These are phyloP conservation scores for Pichia inconspicua DNA, from an alignment of 1,139 yeast genomes.

Conservation along the genomic window DNA sequence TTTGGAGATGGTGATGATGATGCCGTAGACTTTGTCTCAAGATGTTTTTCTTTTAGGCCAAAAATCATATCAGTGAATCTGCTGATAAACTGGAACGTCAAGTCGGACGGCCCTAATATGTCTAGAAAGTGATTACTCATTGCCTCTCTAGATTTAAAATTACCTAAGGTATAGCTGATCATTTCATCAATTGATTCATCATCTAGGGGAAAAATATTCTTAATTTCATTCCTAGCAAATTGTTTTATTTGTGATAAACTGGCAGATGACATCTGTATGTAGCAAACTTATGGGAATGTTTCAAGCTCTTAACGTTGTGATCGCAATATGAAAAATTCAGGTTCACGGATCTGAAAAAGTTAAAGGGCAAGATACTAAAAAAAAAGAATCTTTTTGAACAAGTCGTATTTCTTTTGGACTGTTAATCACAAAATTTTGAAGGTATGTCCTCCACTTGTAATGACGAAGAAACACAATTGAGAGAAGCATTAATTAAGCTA, in stretches of 20 bases:
- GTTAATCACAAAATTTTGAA: neutral
- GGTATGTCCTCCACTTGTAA: slow-evolving; percentile 6
- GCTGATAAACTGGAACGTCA: slow-evolving; percentile 34
- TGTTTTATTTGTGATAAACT: slow-evolving; percentile 25
- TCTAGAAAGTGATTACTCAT: slow-evolving; percentile 43
- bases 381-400: no score
- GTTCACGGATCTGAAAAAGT: no score
- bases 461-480: slow-evolving; percentile 15
- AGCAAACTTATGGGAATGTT: neutral
- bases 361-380: no score
- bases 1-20: neutral
- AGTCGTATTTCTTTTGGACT: neutral
- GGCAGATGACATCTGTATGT: slow-evolving; percentile 16
- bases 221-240: slow-evolving; percentile 32
- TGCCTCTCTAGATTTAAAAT: slow-evolving; percentile 35
- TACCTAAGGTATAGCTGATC: slow-evolving; percentile 39
- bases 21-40: neutral
- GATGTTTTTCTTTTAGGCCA: slow-evolving; percentile 9
- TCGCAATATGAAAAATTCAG: no score
- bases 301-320: no score
- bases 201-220: slow-evolving; percentile 42
- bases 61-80: slow-evolving; percentile 29
- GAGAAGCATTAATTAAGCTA: slow-evolving; percentile 14
- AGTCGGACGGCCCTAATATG: slow-evolving; percentile 46
- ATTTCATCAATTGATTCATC: slow-evolving; percentile 36